phyloP scores from a whole-genome alignment of 108 stramenopile species.

The Mediolabrus comicus region DNA sequence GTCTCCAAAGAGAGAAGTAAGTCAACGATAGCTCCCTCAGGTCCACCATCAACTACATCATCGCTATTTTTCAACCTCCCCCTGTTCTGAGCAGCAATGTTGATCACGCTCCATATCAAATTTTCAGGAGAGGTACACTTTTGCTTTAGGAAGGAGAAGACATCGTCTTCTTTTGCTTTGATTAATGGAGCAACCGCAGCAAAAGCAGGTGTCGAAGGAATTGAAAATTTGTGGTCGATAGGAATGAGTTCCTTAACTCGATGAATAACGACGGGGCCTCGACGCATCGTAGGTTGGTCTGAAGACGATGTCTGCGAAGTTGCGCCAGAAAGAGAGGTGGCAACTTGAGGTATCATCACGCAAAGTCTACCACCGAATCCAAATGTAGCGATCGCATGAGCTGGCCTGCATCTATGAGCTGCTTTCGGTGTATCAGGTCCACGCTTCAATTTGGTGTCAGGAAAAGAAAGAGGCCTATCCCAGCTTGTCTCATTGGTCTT shows the following conservation, averaged over 20 bases:
- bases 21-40: conserved; percentile 70
- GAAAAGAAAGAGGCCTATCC: conserved; percentile 59
- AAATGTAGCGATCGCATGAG: conserved; percentile 58
- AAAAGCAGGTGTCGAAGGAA: conserved; percentile 45
- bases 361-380: conserved; percentile 71
- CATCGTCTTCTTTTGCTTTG: conserved; percentile 32
- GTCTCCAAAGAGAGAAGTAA: conserved; percentile 48
- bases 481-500: conserved; percentile 69
- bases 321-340: conserved; percentile 30
- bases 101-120: conserved; percentile 72
- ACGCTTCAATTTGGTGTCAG: background rate
- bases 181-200: conserved; percentile 21
- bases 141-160: conserved; percentile 46
- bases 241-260: conserved; percentile 35
- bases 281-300: conserved; percentile 18
- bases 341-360: conserved; percentile 51
- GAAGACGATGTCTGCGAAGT: background rate
- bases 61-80: conserved; percentile 73
- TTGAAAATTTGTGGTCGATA: conserved; percentile 24
- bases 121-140: conserved; percentile 40
- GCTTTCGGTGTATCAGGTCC: background rate
- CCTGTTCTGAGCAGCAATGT: conserved; percentile 60
- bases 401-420: conserved; percentile 21
- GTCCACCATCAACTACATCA: conserved; percentile 47
- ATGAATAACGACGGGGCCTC: conserved; percentile 50